phyloP scores from a whole-genome alignment of 2,329 filamentous ascomycete species.

The Fusarium protoensiforme region DNA sequence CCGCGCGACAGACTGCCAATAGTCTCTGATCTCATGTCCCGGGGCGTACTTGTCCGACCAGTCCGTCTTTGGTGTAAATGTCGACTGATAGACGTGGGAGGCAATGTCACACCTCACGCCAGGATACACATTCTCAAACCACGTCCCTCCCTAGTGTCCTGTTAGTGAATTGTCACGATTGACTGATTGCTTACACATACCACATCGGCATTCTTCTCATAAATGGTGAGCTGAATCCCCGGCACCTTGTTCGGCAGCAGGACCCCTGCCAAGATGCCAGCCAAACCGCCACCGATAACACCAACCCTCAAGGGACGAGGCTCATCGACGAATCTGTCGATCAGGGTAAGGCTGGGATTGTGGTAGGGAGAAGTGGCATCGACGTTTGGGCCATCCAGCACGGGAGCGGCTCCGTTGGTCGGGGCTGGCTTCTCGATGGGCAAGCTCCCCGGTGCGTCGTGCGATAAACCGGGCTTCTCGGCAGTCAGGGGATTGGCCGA shows the following conservation, averaged over 20 bases:
- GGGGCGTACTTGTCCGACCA: slow-evolving; percentile 77
- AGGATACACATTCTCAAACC: slow-evolving; percentile 69
- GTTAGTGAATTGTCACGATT: not conserved
- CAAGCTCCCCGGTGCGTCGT: slow-evolving; percentile 1
- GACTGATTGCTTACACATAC: slow-evolving; percentile 55
- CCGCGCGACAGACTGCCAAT: slow-evolving; percentile 70
- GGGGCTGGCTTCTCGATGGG: slow-evolving; percentile 10
- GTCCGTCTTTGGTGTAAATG: slow-evolving; percentile 73
- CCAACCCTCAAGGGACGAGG: slow-evolving; percentile 48
- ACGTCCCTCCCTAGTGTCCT: slow-evolving; percentile 58
- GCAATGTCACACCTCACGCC: slow-evolving; percentile 77
- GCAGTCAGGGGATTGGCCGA: not conserved
- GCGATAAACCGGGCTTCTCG: slow-evolving; percentile 7
- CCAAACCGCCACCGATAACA: slow-evolving; percentile 51
- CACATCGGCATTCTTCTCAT: slow-evolving; percentile 75
- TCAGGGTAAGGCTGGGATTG: slow-evolving; percentile 33
- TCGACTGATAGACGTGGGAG: slow-evolving; percentile 76
- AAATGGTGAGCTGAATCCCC: slow-evolving; percentile 71
- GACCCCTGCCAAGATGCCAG: slow-evolving; percentile 65
- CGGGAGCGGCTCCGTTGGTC: slow-evolving; percentile 7
- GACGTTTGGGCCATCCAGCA: slow-evolving; percentile 24
- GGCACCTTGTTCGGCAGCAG: slow-evolving; percentile 77
- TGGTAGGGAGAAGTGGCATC: slow-evolving; percentile 34
- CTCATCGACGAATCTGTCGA: slow-evolving; percentile 51
- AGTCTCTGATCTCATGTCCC: slow-evolving; percentile 73